Percentiles rank a stretch among this genome's conserved stretches.
These are phyloP conservation scores for Solanum paucissectum DNA, from an alignment of 257 asterid genomes.

Conservation along the genomic window DNA sequence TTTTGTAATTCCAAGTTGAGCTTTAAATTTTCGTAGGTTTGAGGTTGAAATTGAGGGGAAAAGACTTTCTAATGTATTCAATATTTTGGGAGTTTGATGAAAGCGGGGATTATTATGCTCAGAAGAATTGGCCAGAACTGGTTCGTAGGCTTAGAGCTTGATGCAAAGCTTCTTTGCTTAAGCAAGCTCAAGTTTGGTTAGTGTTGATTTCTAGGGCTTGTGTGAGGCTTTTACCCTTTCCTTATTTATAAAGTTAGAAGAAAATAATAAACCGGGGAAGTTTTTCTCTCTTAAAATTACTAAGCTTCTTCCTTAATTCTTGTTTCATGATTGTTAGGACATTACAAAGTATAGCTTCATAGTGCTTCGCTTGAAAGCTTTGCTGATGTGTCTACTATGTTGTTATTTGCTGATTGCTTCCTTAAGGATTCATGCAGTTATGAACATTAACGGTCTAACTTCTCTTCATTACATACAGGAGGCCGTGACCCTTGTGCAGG, in stretches of 20 bases:
- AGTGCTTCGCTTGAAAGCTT: not conserved
- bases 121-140: not conserved
- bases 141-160: not conserved
- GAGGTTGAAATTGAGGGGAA: not conserved
- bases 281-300: not conserved
- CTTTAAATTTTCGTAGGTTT: not conserved
- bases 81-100: not conserved
- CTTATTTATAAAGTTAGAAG: not conserved
- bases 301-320: not conserved
- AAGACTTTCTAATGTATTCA: not conserved
- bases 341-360: not conserved
- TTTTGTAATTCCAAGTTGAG: not conserved
- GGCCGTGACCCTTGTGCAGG: conserved; percentile 58
- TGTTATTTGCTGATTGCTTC: not conserved
- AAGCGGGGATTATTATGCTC: not conserved
- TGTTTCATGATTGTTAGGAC: not conserved
- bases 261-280: not conserved
- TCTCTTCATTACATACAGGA: conserved; percentile 28
- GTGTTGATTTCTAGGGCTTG: not conserved
- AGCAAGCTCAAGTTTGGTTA: not conserved
- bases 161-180: not conserved
- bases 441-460: not conserved
- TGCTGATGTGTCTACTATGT: not conserved
- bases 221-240: not conserved
- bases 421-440: not conserved